Percentiles rank a stretch among this genome's conserved stretches.
These are phyloP conservation scores for Pythium periplocum DNA, from an alignment of 352 stramenopile genomes.

Conservation along the genomic window DNA sequence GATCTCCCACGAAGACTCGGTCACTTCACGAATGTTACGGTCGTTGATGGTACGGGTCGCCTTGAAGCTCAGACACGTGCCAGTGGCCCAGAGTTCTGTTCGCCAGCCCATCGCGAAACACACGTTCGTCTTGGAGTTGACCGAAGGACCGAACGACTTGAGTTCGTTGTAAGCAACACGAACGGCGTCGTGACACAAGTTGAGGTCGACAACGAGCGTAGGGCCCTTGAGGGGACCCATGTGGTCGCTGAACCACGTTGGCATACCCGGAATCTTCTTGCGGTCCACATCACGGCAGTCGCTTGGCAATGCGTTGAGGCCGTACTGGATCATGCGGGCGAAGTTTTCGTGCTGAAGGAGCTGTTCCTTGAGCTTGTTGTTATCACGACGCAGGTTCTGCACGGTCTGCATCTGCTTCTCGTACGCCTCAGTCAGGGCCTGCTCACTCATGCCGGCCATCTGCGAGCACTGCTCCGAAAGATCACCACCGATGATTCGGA, in stretches of 20 bases:
- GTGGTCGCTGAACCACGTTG: slow-evolving; percentile 79
- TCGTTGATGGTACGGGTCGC: slow-evolving; percentile 55
- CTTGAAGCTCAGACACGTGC: slow-evolving; percentile 71
- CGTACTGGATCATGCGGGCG: slow-evolving; percentile 80
- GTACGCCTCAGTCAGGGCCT: slow-evolving; percentile 71
- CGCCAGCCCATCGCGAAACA: slow-evolving; percentile 85
- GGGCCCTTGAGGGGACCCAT: slow-evolving; percentile 73
- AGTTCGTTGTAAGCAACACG: slow-evolving; percentile 75
- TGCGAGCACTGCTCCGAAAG: slow-evolving; percentile 74
- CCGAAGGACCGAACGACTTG: slow-evolving; percentile 63
- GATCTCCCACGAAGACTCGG: slow-evolving; percentile 74
- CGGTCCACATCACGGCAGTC: slow-evolving; percentile 72
- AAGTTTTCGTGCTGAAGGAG: slow-evolving; percentile 82
- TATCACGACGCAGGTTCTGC: slow-evolving; percentile 74
- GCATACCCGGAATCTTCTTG: slow-evolving; percentile 68
- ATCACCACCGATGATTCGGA: slow-evolving; percentile 75
- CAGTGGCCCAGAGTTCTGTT: slow-evolving; percentile 74
- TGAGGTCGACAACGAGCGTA: slow-evolving; percentile 70
- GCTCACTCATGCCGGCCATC: slow-evolving; percentile 78
- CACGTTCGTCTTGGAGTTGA: slow-evolving; percentile 82
- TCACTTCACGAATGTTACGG: slow-evolving; percentile 69
- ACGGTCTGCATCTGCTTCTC: slow-evolving; percentile 82
- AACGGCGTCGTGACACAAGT: slow-evolving; percentile 74
- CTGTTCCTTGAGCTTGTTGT: slow-evolving; percentile 82
- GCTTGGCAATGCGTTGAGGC: slow-evolving; percentile 67